Base-by-base conservation (phyloP, 192 early-diverging fungal genomes). In the Mortierella claussenii region DNA sequence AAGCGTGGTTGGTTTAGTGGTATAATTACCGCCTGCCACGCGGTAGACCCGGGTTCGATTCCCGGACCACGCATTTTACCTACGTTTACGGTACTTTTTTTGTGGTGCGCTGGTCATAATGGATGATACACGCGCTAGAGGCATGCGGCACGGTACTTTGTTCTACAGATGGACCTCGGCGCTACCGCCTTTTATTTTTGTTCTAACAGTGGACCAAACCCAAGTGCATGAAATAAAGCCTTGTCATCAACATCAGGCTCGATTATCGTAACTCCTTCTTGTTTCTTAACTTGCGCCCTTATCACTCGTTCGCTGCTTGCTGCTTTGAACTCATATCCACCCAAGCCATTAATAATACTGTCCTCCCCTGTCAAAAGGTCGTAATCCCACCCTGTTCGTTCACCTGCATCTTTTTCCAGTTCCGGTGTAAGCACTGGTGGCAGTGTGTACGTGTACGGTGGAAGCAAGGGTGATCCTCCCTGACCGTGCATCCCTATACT, bases 41-140 rank as follows among this genome's bases (percentile, higher is more conserved):
- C 88, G 79, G 83, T 80, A 81, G 88, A 87, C 87, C 87, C 88
- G 88, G 88, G 88, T 89, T 89, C 88, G 88, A 89, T 88, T 88
- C 87, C 87, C 87, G 87, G 87, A 78, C 71, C 71, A 76, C 71
- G 71, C 71, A 76, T n/a, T n/a, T n/a, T n/a, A n/a, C n/a, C n/a
- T n/a, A n/a, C n/a, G n/a, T n/a, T n/a, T n/a, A n/a, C n/a, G n/a
- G n/a, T n/a, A n/a, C n/a, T n/a, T n/a, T n/a, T n/a, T n/a, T n/a
- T n/a, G n/a, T n/a, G n/a, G n/a, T n/a, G n/a, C n/a, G n/a, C n/a
- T n/a, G n/a, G n/a, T n/a, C n/a, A n/a, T n/a, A n/a, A n/a, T n/a
- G n/a, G n/a, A n/a, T n/a, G n/a, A n/a, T n/a, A n/a, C n/a, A n/a
- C n/a, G n/a, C n/a, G n/a, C n/a, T n/a, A n/a, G n/a, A n/a, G n/a